These are phyloP conservation scores for Epichloe aotearoae DNA, from an alignment of 2,329 filamentous ascomycete species.

Conservation along the genomic window DNA sequence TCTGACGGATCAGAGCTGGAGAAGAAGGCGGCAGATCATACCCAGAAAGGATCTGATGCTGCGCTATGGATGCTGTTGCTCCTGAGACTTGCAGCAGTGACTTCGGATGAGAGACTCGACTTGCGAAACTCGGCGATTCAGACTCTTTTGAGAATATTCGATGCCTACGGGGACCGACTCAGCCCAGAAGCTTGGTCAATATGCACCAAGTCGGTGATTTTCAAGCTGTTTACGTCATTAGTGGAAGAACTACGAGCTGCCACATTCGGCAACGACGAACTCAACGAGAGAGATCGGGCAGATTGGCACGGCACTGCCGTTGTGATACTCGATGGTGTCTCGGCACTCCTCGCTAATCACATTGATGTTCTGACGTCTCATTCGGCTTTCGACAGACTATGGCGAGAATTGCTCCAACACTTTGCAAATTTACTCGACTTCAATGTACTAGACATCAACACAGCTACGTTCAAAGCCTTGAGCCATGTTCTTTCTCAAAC, in stretches of 20 bases:
- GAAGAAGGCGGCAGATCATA: slow-evolving; percentile 44
- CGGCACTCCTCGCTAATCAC: slow-evolving; percentile 61
- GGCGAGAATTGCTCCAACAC: slow-evolving; percentile 59
- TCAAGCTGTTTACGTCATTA: slow-evolving; percentile 63
- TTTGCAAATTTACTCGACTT: slow-evolving; percentile 53
- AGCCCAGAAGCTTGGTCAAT: slow-evolving; percentile 69
- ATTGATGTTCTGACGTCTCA: slow-evolving; percentile 58
- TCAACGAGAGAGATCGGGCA: slow-evolving; percentile 29
- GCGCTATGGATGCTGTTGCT: slow-evolving; percentile 70
- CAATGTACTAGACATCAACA: slow-evolving; percentile 54
- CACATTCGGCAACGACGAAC: slow-evolving; percentile 23
- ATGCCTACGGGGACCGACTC: slow-evolving; percentile 75
- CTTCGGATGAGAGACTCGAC: slow-evolving; percentile 59
- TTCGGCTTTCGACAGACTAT: slow-evolving; percentile 55
- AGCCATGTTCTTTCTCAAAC: slow-evolving; percentile 46
- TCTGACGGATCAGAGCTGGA: slow-evolving; percentile 38
- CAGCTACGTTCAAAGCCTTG: slow-evolving; percentile 55
- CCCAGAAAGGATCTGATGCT: slow-evolving; percentile 49
- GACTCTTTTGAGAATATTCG: slow-evolving; percentile 80
- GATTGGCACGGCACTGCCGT: slow-evolving; percentile 67
- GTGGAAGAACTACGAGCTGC: slow-evolving; percentile 36
- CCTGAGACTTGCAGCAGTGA: slow-evolving; percentile 56
- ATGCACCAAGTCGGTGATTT: slow-evolving; percentile 68
- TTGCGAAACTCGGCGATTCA: slow-evolving; percentile 81
- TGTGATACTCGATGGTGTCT: slow-evolving; percentile 59